Percentiles rank a stretch among this genome's conserved stretches.
Conservation (phyloP, 139 green algal species). For the Raphidocelis subcapitata region DNA sequence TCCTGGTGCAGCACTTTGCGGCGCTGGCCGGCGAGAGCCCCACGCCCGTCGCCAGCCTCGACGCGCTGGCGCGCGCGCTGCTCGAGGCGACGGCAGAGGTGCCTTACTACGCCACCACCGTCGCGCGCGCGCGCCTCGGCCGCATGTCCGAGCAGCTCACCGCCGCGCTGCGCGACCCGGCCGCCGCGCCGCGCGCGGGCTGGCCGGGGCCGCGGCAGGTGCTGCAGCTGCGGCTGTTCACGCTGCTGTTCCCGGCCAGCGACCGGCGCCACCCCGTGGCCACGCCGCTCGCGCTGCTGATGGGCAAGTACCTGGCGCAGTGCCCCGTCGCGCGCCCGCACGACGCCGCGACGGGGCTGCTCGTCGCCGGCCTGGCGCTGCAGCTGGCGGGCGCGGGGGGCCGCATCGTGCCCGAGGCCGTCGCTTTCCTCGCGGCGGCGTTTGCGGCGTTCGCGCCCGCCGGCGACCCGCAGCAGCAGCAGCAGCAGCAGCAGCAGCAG, state of each 20-base stretch:
- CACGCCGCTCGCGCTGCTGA: conserved; percentile 69
- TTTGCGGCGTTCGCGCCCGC: conserved; percentile 35
- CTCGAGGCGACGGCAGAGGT: conserved; percentile 68
- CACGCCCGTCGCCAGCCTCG: conserved; percentile 56
- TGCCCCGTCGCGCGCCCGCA: conserved; percentile 26
- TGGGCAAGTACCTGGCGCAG: conserved; percentile 37
- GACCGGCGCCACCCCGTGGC: conserved; percentile 85
- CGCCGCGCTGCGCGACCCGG: conserved; percentile 34
- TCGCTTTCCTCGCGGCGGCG: conserved; percentile 53
- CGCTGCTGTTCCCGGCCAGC: conserved; percentile 77
- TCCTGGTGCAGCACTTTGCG: conserved; percentile 92
- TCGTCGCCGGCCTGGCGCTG: conserved; percentile 49
- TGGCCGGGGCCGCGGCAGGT: conserved; percentile 59
- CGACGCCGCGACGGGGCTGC: conserved; percentile 37
- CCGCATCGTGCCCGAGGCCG: conserved; percentile 62
- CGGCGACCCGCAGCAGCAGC: background rate
- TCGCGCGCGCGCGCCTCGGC: conserved; percentile 75
- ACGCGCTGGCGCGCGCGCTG: conserved; percentile 67
- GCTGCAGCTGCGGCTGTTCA: conserved; percentile 84
- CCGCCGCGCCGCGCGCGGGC: conserved; percentile 6
- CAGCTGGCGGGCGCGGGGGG: conserved; percentile 45
- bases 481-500: conserved; percentile 18
- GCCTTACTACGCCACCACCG: conserved; percentile 87
- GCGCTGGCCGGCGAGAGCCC: conserved; percentile 64
- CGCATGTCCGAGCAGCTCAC: conserved; percentile 58